These are phyloP conservation scores for Solanum hybrid DNA, from an alignment of 305 asterid genomes.

Conservation along the genomic window DNA sequence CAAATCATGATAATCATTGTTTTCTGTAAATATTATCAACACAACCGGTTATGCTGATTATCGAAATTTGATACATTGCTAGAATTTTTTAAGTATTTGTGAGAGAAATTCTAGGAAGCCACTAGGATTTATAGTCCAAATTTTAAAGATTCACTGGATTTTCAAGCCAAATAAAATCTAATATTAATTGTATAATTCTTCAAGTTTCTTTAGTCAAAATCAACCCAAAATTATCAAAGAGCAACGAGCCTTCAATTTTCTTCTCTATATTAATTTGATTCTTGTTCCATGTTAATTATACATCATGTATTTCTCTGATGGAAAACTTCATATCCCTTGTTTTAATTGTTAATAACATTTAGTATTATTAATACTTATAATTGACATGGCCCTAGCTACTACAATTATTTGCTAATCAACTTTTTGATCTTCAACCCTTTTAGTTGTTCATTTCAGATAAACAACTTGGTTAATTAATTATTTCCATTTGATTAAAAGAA, in stretches of 20 bases:
- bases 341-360: background rate
- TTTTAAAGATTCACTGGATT: no score
- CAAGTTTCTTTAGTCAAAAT: no score
- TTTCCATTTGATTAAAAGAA: background rate
- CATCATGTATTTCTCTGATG: background rate
- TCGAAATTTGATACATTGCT: no score
- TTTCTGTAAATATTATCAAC: no score
- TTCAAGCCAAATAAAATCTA: no score
- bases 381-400: background rate
- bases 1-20: background rate
- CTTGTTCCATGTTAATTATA: background rate
- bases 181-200: no score
- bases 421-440: background rate
- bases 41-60: no score
- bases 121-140: background rate
- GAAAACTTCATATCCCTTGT: background rate
- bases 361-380: background rate
- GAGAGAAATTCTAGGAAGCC: background rate
- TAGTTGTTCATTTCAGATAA: background rate
- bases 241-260: no score
- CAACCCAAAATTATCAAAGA: no score
- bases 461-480: background rate
- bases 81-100: no score
- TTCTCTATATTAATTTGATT: no score
- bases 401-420: background rate